Evolutionary conservation across 2,329 filamentous ascomycete species (phyloP).

Genomic region (Didymella pinodella): DNA sequence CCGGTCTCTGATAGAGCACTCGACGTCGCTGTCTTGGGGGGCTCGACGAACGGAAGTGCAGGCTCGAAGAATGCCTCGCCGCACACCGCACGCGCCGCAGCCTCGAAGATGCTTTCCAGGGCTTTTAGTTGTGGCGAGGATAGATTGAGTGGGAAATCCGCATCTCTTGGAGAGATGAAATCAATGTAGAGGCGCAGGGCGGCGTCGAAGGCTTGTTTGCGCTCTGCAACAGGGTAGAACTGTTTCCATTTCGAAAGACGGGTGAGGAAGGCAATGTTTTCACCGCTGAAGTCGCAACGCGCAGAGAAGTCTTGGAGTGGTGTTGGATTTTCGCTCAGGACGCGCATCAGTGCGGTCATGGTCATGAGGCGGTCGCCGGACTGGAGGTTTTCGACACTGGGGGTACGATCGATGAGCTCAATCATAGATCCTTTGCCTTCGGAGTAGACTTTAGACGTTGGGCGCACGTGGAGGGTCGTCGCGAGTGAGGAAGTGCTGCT

Average conservation of each 20-base stretch:
- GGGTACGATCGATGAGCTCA: constrained; percentile 18
- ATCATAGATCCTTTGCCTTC: constrained; percentile 13
- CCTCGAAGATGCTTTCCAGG: constrained; percentile 22
- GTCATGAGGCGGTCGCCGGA: constrained; percentile 21
- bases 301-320: constrained; percentile 30
- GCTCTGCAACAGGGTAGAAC: background rate
- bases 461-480: constrained; percentile 4
- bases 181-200: constrained; percentile 24
- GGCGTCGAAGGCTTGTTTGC: constrained; percentile 18
- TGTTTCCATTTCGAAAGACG: constrained; percentile 19
- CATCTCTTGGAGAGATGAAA: constrained; percentile 24
- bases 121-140: constrained; percentile 18
- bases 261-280: constrained; percentile 29
- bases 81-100: constrained; percentile 10
- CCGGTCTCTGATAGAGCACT: background rate
- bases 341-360: constrained; percentile 20
- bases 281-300: constrained; percentile 25
- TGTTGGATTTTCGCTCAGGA: constrained; percentile 21
- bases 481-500: constrained; percentile 8
- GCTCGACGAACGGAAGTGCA: constrained; percentile 16
- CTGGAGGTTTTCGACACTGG: background rate
- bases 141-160: constrained; percentile 27
- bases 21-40: background rate
- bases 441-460: background rate
- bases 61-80: constrained; percentile 10